Conservation (phyloP, 257 asterid genomes). For the Rehmannia glutinosa region DNA sequence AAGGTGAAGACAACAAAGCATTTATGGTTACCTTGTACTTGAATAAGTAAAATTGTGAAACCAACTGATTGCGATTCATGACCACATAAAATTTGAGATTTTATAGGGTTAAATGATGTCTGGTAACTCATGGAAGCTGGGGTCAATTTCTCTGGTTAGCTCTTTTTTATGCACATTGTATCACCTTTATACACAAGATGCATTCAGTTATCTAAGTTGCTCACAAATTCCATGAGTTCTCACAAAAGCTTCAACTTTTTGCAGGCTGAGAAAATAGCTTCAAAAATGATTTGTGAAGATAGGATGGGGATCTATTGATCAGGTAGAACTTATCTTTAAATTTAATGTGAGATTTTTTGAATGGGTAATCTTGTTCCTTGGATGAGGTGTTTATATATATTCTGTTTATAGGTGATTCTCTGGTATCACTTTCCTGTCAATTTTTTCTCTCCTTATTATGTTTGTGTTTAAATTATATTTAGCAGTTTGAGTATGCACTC, state of each 20-base stretch:
- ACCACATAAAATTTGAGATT: not conserved
- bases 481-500: not conserved
- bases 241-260: conserved; percentile 7
- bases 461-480: not conserved
- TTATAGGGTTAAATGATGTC: not conserved
- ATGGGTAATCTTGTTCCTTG: not conserved
- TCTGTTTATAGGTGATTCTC: not conserved
- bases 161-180: not conserved
- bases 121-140: not conserved
- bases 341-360: not conserved
- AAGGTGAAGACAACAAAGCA: not conserved
- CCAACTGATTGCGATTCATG: not conserved
- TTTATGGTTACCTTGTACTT: not conserved
- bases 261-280: conserved; percentile 99
- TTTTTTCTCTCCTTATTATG: not conserved
- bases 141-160: not conserved
- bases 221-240: conserved; percentile 1
- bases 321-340: conserved; percentile 41
- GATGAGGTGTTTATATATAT: not conserved
- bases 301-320: conserved; percentile 98
- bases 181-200: not conserved
- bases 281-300: conserved; percentile 94
- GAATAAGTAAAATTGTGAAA: not conserved
- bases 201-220: not conserved
- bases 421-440: not conserved